Conservation (phyloP, 805 yeast species). For the Aciculoconidium aculeatum region DNA sequence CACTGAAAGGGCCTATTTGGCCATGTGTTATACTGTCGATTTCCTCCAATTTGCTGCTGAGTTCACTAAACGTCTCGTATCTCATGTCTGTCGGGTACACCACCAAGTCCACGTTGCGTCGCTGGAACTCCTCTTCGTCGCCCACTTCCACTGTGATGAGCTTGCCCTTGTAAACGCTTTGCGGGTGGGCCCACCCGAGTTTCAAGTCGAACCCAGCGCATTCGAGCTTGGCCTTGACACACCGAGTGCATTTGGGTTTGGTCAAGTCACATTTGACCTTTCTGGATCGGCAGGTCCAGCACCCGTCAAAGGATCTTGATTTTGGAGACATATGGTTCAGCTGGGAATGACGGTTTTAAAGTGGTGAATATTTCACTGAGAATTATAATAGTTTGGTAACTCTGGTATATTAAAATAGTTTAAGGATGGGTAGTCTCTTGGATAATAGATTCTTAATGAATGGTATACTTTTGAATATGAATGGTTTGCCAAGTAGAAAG, state of each 20-base stretch:
- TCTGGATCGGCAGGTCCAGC: constrained; percentile 50
- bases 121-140: constrained; percentile 29
- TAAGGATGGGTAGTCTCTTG: too few species aligned
- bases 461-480: too few species aligned
- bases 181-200: constrained; percentile 42
- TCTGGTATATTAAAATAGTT: too few species aligned
- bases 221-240: constrained; percentile 36
- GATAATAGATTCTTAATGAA: too few species aligned
- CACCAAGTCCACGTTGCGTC: constrained; percentile 42
- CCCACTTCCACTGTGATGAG: constrained; percentile 23
- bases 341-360: too few species aligned
- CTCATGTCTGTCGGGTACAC: constrained; percentile 28
- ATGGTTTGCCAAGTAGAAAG: too few species aligned
- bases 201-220: constrained; percentile 49
- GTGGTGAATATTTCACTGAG: too few species aligned
- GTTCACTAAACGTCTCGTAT: constrained; percentile 33
- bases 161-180: too few species aligned
- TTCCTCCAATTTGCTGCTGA: constrained; percentile 32
- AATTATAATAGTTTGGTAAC: background rate
- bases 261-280: constrained; percentile 49
- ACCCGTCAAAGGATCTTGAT: constrained; percentile 42
- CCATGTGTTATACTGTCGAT: too few species aligned
- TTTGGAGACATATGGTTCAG: constrained; percentile 18
- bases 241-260: constrained; percentile 42
- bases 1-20: constrained; percentile 28